Conservation (phyloP, 106 monocot species). For the Acanthochlamys bracteata region DNA sequence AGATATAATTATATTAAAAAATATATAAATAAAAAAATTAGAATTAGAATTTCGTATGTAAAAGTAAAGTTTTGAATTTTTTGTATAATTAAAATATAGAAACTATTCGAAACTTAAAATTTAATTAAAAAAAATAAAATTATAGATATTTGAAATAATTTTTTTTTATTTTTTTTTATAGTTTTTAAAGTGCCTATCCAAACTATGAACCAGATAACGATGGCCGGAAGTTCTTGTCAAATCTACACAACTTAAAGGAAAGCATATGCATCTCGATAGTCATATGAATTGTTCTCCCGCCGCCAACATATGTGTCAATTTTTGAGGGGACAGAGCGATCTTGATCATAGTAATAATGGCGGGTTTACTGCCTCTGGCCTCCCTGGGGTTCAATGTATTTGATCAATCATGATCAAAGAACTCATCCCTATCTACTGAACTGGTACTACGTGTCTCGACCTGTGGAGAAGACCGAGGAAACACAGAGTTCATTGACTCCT, state of each 20-base stretch:
- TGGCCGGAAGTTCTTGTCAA: conserved; percentile 45
- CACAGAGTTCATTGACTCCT: neutral
- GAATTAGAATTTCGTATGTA: no score
- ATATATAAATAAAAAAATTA: no score
- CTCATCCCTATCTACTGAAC: conserved; percentile 57
- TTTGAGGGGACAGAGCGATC: conserved; percentile 13
- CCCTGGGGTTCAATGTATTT: conserved; percentile 19
- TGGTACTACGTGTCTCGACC: conserved; percentile 52
- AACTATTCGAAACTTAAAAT: no score
- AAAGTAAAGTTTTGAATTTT: no score
- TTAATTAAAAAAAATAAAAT: no score
- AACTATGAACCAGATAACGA: conserved; percentile 64
- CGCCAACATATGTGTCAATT: conserved; percentile 3
- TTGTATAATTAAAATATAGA: no score
- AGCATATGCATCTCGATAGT: conserved; percentile 19
- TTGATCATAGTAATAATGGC: neutral
- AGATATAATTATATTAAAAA: no score
- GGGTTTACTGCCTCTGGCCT: conserved; percentile 6
- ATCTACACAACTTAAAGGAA: conserved; percentile 57
- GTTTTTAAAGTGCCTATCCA: conserved; percentile 76
- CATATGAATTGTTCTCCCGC: conserved; percentile 13
- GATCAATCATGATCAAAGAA: conserved; percentile 31
- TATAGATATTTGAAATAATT: no score
- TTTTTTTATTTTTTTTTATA: conserved; percentile 14
- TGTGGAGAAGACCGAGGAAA: neutral